Evolutionary conservation across 1,139 yeast genomes (phyloP), one percentile per base, ranked within the genome.

Genomic region (Candida tetrigidarum): DNA sequence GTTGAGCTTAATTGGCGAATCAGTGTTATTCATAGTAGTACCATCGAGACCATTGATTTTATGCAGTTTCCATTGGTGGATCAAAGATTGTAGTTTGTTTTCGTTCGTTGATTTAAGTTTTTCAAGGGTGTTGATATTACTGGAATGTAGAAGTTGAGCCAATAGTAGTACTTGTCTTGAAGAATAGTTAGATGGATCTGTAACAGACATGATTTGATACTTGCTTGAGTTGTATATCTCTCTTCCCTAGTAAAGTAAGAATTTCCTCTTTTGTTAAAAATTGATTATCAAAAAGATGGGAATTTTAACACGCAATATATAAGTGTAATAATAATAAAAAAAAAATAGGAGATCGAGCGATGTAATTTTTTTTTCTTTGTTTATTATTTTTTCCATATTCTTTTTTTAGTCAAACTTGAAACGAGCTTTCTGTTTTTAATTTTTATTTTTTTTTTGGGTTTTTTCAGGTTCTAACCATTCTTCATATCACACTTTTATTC

Each of bases 71-170:
- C 59, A 59, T 20, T 55, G 50, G 12, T 22, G 12, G n/a, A 52
- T 27, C 8, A 53, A 47, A 1, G 14, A 22, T 7, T 41, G 37
- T 12, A 53, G 33, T 16, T 52, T 34, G 4, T 45, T 41, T 8
- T 43, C 47, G 15, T 48, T 37, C 2, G 50, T 44, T 15, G 50
- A 38, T 2, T 52, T 55, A 32, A 59, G 42, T 11, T 44, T 41
- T 11, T 41, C 26, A 4, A 34, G 12, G 2, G 27, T 39, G n/a
- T 32, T 36, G 32, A 56, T 48, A 5, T 55, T 55, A 38, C 54
- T 50, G n/a, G 48, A 50, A 39, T 59, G 59, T 12, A 59, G 50
- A 16, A 58, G 47, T 47, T 59, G 64, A 0, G 58, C 46, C 20
- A 59, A 42, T 20, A 57, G 41, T 37, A 59, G 45, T 28, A 57